Conservation (phyloP, 768 basidiomycete species). For the Serpula lacrymans region DNA sequence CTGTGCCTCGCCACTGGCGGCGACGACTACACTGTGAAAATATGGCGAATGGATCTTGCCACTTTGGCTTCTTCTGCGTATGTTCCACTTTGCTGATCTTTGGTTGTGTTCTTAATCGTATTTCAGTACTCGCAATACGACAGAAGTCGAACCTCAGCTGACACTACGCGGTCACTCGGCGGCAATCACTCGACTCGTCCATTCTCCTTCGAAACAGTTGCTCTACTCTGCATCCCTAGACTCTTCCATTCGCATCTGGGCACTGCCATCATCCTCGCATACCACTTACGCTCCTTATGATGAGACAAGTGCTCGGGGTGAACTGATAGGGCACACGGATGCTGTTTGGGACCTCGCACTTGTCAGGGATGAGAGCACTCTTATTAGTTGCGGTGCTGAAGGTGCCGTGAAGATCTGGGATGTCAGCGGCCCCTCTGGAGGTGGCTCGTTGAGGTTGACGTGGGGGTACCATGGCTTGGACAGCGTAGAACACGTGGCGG, state of each 20-base stretch:
- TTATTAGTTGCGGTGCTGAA: slow-evolving; percentile 90
- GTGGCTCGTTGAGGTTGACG: slow-evolving; percentile 64
- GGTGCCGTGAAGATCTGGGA: slow-evolving; percentile 95
- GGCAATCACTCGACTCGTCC: slow-evolving; percentile 81
- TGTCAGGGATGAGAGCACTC: slow-evolving; percentile 74
- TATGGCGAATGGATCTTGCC: slow-evolving; percentile 87
- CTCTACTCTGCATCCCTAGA: slow-evolving; percentile 94
- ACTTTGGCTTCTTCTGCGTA: slow-evolving; percentile 75
- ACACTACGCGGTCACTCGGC: slow-evolving; percentile 93
- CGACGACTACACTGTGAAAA: slow-evolving; percentile 93
- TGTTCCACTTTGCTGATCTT: slow-evolving; percentile 30
- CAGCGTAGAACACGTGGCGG: slow-evolving; percentile 50
- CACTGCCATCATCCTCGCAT: slow-evolving; percentile 68
- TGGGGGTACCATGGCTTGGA: slow-evolving; percentile 81
- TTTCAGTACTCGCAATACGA: slow-evolving; percentile 61
- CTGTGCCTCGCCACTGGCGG: slow-evolving; percentile 88
- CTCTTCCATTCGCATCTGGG: slow-evolving; percentile 91
- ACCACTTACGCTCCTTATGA: slow-evolving; percentile 94
- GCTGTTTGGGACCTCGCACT: slow-evolving; percentile 95
- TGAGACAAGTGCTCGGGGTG: slow-evolving; percentile 67
- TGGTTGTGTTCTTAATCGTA: slow-evolving; percentile 10
- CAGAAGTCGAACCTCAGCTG: slow-evolving; percentile 89
- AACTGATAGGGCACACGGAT: slow-evolving; percentile 90
- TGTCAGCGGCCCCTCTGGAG: slow-evolving; percentile 62
- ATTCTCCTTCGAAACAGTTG: slow-evolving; percentile 70